A percentile compares a stretch with the other conserved stretches of the same genome.
phyloP scores from a whole-genome alignment of 441 rosid species.

The Gossypium schwendimanii region DNA sequence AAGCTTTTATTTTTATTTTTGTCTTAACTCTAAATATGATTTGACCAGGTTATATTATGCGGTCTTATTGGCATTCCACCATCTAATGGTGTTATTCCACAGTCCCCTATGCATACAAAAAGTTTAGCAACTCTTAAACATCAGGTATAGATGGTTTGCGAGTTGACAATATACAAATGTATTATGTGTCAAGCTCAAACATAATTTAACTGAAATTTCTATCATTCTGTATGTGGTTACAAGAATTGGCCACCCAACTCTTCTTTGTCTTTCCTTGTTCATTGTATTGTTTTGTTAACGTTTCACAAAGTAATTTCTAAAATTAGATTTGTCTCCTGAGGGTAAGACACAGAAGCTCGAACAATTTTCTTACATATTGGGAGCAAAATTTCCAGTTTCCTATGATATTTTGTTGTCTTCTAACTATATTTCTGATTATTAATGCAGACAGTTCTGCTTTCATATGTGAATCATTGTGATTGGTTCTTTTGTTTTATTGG shows the following conservation, averaged over 20 bases:
- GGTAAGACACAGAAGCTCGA: not conserved
- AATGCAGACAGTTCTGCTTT: not conserved
- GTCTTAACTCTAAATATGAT: conserved; percentile 5
- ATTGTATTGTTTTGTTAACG: not conserved
- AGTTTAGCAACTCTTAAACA: conserved; percentile 72
- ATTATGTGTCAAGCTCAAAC: not conserved
- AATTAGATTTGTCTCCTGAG: not conserved
- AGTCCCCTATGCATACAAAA: conserved; percentile 81
- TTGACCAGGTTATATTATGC: conserved; percentile 51
- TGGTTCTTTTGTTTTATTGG: conserved; percentile 12
- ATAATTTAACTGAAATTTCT: not conserved
- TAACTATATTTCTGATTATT: not conserved
- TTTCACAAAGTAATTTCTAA: not conserved
- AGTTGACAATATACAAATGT: not conserved
- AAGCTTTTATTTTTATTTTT: not conserved
- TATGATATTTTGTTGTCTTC: conserved; percentile 5
- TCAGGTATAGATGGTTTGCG: conserved; percentile 37
- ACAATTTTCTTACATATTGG: conserved; percentile 1
- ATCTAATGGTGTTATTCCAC: conserved; percentile 77
- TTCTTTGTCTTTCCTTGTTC: not conserved
- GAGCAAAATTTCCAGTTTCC: not conserved
- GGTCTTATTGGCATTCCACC: conserved; percentile 83
- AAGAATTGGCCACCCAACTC: not conserved
- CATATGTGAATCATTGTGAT: not conserved
- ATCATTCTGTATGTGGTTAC: not conserved